These are phyloP conservation scores for Penicillium sp. DNA, from an alignment of 2,329 filamentous ascomycete species.

Conservation along the genomic window DNA sequence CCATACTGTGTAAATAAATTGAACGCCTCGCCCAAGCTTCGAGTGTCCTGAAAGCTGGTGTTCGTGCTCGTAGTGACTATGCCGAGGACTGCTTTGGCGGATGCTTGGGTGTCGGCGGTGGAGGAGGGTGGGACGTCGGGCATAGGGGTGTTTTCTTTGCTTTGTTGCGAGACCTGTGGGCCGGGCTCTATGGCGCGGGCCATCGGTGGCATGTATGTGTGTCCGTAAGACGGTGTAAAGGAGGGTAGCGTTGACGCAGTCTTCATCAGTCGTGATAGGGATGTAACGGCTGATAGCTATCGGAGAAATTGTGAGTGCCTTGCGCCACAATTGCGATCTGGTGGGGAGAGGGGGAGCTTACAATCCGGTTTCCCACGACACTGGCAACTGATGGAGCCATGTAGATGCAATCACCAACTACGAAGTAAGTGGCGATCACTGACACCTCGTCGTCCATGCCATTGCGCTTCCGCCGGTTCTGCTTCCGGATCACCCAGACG, in stretches of 20 bases:
- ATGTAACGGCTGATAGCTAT: conserved; percentile 56
- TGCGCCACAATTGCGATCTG: not conserved
- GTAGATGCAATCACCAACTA: conserved; percentile 59
- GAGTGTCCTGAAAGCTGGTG: conserved; percentile 35
- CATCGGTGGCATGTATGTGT: conserved; percentile 56
- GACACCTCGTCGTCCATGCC: conserved; percentile 50
- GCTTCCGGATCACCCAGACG: conserved; percentile 62
- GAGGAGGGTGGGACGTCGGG: conserved; percentile 29
- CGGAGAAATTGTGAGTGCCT: conserved; percentile 6
- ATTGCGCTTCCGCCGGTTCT: conserved; percentile 48
- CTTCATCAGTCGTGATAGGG: conserved; percentile 55
- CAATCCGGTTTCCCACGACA: conserved; percentile 55
- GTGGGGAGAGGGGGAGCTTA: conserved; percentile 28
- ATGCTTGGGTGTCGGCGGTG: conserved; percentile 23
- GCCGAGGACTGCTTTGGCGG: conserved; percentile 26
- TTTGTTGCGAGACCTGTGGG: conserved; percentile 41
- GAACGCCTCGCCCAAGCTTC: conserved; percentile 49
- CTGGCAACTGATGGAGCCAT: conserved; percentile 62
- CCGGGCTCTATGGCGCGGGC: conserved; percentile 39
- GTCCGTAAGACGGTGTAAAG: conserved; percentile 59
- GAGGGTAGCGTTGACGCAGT: conserved; percentile 53
- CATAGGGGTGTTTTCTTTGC: conserved; percentile 50
- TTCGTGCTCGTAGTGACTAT: conserved; percentile 23
- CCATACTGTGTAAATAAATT: conserved; percentile 53
- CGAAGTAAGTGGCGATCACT: conserved; percentile 58